phyloP scores from a whole-genome alignment of 2,329 filamentous ascomycete species.

The Aschersonia sp. region DNA sequence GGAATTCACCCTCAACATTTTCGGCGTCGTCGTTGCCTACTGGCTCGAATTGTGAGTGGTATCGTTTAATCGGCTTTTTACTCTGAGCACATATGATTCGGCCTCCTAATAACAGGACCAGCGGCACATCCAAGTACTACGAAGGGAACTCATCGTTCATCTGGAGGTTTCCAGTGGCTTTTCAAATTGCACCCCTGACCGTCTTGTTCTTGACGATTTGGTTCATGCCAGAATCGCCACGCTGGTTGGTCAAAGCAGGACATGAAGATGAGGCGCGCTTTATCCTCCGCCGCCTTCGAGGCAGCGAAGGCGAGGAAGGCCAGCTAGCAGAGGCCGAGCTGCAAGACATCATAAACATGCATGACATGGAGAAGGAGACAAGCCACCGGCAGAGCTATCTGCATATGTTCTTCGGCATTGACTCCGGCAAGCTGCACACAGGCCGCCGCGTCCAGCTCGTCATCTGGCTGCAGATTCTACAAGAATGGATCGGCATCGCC shows the following conservation, averaged over 20 bases:
- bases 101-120: conserved; percentile 1
- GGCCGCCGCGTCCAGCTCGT: conserved; percentile 55
- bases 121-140: conserved; percentile 45
- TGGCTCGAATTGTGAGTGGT: conserved; percentile 37
- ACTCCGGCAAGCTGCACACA: conserved; percentile 50
- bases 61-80: too few species aligned
- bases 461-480: conserved; percentile 58
- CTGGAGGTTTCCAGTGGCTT: conserved; percentile 57
- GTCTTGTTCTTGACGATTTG: conserved; percentile 40
- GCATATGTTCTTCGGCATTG: conserved; percentile 52
- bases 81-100: too few species aligned
- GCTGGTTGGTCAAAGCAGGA: conserved; percentile 53
- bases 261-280: conserved; percentile 53
- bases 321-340: conserved; percentile 47
- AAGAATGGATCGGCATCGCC: conserved; percentile 57
- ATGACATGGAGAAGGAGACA: conserved; percentile 47
- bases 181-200: conserved; percentile 52
- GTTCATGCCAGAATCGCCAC: conserved; percentile 57
- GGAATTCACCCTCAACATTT: conserved; percentile 61
- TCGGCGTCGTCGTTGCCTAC: conserved; percentile 48
- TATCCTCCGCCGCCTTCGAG: conserved; percentile 49
- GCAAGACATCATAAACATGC: conserved; percentile 51
- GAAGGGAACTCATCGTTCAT: conserved; percentile 41
- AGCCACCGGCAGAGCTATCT: conserved; percentile 42
- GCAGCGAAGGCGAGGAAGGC: conserved; percentile 36